Base-by-base conservation (phyloP, 805 yeast genomes). In the Naumovozyma castellii region DNA sequence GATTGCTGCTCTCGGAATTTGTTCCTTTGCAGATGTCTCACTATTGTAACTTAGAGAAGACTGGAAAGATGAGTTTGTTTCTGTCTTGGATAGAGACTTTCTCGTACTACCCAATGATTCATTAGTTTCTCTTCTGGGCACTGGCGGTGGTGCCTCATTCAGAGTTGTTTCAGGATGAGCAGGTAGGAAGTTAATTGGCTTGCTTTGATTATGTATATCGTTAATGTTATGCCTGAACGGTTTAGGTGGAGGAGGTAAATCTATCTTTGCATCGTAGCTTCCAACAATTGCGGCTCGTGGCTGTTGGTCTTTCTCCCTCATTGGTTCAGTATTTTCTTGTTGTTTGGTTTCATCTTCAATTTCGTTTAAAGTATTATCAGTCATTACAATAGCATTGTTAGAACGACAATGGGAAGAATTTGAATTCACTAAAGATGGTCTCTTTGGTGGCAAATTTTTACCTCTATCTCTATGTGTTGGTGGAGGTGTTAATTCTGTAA, bases 211-310 rank as follows among this genome's bases (percentile, higher is more conserved):
- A 10, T 22, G 27, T 22, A 22, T 22, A 22, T 22, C 27, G 6
- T 14, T 15, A 16, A 16, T 14, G 5, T 20, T 10, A 40, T 35
- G 36, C 50, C 54, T 28, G 46, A 45, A 47, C 48, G 70, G 42
- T 59, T 53, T 61, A 54, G 68, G 56, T 3, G 75, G 75, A 15
- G 74, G 72, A 3, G 68, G 65, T 39, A 59, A 61, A 31, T 56
- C 57, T 5, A 56, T 46, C 10, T 57, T 49, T 4, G 67, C 64
- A 10, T 61, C 45, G 39, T 67, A 54, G 25, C 57, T 49, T 0
- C 69, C 70, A 3, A 69, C 53, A 32, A 68, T 54, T 13, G 59
- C 54, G n/a, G 57, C 31, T 22, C 50, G 47, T 51, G 59, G 57
- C 35, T 41, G 27, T 22, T 22, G 9, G 9, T 22, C 10, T 22